A percentile compares a stretch with the other conserved stretches of the same genome.
Evolutionary conservation across 2,329 filamentous ascomycete genomes (phyloP).

Genomic region (Trichoderma brevicompactum): DNA sequence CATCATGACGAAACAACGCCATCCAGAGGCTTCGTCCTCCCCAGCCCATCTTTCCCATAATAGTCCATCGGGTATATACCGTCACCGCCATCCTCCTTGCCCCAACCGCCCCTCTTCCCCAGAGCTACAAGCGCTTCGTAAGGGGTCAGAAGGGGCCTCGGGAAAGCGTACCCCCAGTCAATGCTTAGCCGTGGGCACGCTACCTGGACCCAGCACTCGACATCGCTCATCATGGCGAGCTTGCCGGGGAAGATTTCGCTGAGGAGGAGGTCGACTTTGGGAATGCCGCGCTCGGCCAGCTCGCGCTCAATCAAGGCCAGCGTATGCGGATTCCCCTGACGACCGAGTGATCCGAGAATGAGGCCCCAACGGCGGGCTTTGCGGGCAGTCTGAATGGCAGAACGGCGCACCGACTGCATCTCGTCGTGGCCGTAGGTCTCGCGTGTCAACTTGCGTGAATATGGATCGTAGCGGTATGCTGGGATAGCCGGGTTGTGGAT

Average conservation of each 20-base stretch:
- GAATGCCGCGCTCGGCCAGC: constrained; percentile 71
- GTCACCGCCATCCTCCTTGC: constrained; percentile 41
- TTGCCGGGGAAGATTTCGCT: constrained; percentile 98
- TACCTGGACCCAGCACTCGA: constrained; percentile 98
- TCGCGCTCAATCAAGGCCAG: constrained; percentile 83
- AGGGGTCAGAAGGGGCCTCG: constrained; percentile 83
- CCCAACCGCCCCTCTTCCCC: constrained; percentile 77
- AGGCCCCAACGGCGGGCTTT: constrained; percentile 88
- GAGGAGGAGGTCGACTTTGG: constrained; percentile 82
- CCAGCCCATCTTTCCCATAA: constrained; percentile 89
- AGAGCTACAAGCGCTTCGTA: constrained; percentile 95
- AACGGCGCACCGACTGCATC: constrained; percentile 78
- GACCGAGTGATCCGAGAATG: constrained; percentile 87
- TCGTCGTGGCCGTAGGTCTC: constrained; percentile 92
- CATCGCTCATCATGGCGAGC: constrained; percentile 87
- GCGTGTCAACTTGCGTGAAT: constrained; percentile 86
- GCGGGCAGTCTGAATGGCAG: constrained; percentile 76
- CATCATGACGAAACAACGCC: constrained; percentile 34
- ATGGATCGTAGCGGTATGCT: constrained; percentile 96
- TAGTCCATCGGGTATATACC: constrained; percentile 97
- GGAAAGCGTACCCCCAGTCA: constrained; percentile 98
- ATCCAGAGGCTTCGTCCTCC: constrained; percentile 67
- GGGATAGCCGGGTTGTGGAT: constrained; percentile 93
- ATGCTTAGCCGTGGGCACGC: constrained; percentile 96
- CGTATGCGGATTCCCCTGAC: constrained; percentile 94